phyloP scores from a whole-genome alignment of 108 stramenopile genomes.

The Cyclotella cryptica region DNA sequence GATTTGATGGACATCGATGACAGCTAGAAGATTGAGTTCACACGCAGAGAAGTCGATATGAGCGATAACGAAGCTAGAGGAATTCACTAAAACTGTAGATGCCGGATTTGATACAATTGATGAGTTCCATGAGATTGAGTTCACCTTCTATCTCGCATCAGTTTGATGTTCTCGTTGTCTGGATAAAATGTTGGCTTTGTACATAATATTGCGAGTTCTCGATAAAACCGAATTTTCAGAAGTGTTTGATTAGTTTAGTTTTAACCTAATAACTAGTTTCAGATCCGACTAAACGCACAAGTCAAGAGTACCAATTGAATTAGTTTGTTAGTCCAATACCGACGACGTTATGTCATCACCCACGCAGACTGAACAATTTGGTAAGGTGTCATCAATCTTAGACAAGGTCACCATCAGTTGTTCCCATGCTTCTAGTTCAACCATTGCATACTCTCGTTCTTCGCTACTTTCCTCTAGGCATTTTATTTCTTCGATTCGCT shows the following conservation, averaged over 20 bases:
- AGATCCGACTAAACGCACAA: no score
- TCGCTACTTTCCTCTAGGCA: constrained; percentile 61
- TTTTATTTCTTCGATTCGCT: constrained; percentile 64
- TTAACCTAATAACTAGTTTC: no score
- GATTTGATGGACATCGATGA: neutral
- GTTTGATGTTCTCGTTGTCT: neutral
- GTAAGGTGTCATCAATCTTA: constrained; percentile 1
- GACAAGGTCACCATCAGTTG: constrained; percentile 60
- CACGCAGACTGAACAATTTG: no score
- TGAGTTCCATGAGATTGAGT: neutral
- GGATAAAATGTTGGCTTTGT: neutral
- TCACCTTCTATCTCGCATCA: neutral
- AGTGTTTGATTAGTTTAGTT: no score
- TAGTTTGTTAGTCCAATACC: no score
- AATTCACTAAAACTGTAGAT: no score
- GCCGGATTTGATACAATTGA: no score
- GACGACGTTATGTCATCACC: no score
- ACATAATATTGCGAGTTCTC: neutral
- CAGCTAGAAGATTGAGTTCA: neutral
- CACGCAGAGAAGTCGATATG: neutral
- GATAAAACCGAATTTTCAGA: no score
- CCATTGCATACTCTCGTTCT: constrained; percentile 58
- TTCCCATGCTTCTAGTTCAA: constrained; percentile 85
- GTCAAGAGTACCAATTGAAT: no score
- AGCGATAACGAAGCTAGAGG: neutral